phyloP scores from a whole-genome alignment of 2,329 filamentous ascomycete species.

The Dissoconium aciculare region DNA sequence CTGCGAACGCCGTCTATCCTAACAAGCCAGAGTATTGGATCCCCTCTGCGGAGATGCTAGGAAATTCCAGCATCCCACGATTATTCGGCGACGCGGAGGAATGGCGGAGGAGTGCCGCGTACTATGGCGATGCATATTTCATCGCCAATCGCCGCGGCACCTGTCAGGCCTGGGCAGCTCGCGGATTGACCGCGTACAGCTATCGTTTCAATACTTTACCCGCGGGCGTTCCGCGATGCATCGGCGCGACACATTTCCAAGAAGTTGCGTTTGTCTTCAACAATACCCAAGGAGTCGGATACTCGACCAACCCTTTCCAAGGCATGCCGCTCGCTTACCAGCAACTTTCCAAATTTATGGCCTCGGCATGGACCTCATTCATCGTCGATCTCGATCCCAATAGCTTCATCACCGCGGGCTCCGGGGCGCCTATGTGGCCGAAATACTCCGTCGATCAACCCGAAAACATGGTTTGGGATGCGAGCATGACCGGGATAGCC shows the following conservation, averaged over 20 bases:
- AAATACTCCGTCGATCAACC: constrained; percentile 24
- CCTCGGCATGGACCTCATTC: constrained; percentile 32
- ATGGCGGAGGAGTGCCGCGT: constrained; percentile 41
- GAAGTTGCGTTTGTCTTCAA: constrained; percentile 31
- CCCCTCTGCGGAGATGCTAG: constrained; percentile 26
- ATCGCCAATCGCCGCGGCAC: constrained; percentile 41
- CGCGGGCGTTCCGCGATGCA: constrained; percentile 28
- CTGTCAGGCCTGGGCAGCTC: constrained; percentile 37
- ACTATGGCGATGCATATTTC: constrained; percentile 40
- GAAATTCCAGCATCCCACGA: constrained; percentile 25
- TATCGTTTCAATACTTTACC: constrained; percentile 48
- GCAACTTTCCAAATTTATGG: constrained; percentile 30
- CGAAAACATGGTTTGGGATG: constrained; percentile 33
- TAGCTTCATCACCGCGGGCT: constrained; percentile 12
- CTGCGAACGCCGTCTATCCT: constrained; percentile 38
- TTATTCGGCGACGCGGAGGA: constrained; percentile 31
- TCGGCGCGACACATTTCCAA: constrained; percentile 41
- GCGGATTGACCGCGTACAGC: constrained; percentile 39
- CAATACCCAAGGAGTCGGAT: constrained; percentile 27
- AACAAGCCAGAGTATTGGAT: constrained; percentile 36
- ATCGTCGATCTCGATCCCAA: constrained; percentile 30
- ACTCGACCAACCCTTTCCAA: constrained; percentile 23
- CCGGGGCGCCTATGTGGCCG: constrained; percentile 25
- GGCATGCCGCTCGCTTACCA: constrained; percentile 25
- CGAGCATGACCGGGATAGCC: constrained; percentile 24